phyloP scores from a whole-genome alignment of 805 yeast genomes.

The Komagataella pseudopastoris region DNA sequence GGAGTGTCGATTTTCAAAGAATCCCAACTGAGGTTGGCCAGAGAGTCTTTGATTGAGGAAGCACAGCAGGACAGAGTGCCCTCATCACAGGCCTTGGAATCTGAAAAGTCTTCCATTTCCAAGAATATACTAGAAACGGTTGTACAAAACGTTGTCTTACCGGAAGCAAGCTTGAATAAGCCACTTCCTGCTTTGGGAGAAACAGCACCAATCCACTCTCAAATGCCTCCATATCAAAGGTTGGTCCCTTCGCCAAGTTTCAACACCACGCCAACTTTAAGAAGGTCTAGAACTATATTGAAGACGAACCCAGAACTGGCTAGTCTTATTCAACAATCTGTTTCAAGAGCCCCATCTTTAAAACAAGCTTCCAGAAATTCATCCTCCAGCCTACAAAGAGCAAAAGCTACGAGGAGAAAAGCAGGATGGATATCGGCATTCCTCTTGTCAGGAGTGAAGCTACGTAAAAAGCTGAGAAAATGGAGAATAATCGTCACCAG shows the following conservation, averaged over 20 bases:
- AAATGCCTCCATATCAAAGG: not conserved
- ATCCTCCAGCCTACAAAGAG: slow-evolving; percentile 11
- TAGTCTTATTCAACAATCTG: slow-evolving; percentile 1
- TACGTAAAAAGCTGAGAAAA: slow-evolving; percentile 10
- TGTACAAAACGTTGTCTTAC: not conserved
- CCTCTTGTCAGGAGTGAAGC: slow-evolving; percentile 5
- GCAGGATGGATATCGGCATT: slow-evolving; percentile 14
- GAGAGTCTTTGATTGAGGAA: not conserved
- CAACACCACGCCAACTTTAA: not conserved
- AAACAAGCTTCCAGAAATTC: not conserved
- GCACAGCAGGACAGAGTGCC: not conserved
- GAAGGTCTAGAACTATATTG: not conserved
- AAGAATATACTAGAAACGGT: not conserved
- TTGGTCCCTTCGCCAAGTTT: not conserved
- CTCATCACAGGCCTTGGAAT: not conserved
- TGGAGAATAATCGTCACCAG: slow-evolving; percentile 4
- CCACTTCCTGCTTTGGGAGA: not conserved
- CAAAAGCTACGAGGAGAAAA: slow-evolving; percentile 18
- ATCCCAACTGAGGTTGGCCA: not conserved
- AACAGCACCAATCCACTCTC: not conserved
- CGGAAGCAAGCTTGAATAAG: not conserved
- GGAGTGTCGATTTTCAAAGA: not conserved
- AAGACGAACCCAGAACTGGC: not conserved
- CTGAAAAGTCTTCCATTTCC: not conserved
- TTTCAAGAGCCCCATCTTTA: not conserved